Percentiles rank a stretch among this genome's conserved stretches.
Evolutionary conservation across 768 basidiomycete species (phyloP).

Genomic region (Clitopilus passeckerianus): DNA sequence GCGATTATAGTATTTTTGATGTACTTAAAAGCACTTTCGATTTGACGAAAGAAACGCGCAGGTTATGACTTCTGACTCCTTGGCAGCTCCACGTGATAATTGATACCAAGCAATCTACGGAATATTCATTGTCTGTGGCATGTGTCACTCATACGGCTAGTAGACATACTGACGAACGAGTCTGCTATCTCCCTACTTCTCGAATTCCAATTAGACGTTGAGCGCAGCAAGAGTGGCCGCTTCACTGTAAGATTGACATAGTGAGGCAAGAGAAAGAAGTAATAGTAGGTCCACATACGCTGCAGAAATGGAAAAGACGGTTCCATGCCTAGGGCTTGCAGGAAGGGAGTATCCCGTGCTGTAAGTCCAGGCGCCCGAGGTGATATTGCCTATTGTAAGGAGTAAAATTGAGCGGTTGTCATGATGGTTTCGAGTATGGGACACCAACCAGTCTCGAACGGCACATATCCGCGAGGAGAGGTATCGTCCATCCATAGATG

Average conservation of each 20-base stretch:
- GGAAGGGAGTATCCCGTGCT: conserved; percentile 13
- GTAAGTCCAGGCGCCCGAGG: conserved; percentile 12
- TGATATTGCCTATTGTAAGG: conserved; percentile 9
- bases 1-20: too few relatives aligned
- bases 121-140: background rate
- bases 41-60: too few relatives aligned
- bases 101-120: background rate
- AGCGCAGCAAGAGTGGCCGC: conserved; percentile 11
- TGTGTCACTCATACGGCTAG: background rate
- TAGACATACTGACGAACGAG: background rate
- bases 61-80: too few relatives aligned
- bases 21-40: too few relatives aligned
- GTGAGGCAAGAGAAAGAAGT: background rate
- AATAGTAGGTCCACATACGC: conserved; percentile 3
- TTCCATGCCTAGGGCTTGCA: conserved; percentile 11
- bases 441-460: conserved; percentile 10
- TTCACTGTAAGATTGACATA: conserved; percentile 1
- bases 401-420: background rate
- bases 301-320: conserved; percentile 12
- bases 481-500: conserved; percentile 13
- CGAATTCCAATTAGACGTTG: background rate
- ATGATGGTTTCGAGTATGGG: background rate
- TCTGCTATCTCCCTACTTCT: background rate
- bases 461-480: conserved; percentile 10
- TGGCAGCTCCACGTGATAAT: too few relatives aligned